Evolutionary conservation across 1,284 basidiomycete species (phyloP), one percentile per base, ranked within the genome.

Genomic region (Trichosporon ovoides): DNA sequence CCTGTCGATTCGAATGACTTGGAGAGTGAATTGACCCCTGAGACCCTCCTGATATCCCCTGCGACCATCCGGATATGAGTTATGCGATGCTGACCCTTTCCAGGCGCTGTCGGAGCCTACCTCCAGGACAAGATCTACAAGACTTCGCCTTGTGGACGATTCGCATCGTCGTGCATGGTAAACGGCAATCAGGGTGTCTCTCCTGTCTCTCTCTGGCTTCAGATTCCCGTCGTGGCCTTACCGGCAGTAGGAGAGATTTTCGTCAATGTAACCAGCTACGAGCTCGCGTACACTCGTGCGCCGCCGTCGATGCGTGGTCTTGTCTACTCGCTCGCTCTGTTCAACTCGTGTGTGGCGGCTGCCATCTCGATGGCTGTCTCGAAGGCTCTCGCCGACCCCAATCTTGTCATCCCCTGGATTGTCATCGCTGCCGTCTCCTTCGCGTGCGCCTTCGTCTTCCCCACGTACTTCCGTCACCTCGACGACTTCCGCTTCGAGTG

Each of bases 201-300:
- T 6, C 56, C 56, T 31, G 57, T 61, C 40, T 73, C 69, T 35
- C 71, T 81, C 37, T 78, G 77, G 75, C 69, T 71, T 55, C 69
- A 71, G 55, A 67, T 78, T 16, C 79, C 79, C 7, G 68, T 79
- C 11, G 78, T 78, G 71, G 64, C 73, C 20, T 64, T 81, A n/a
- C 78, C 80, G 19, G 81, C 79, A 38, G 55, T 80, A 50, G 79
- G 77, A 18, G 81, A 81, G 67, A 68, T 81, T 36, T 79, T 82
- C 46, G 78, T 80, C 63, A 79, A 77, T 51, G 77, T 81, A 56
- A 80, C 79, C 20, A 74, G 74, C 40, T 78, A 81, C 69, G 81
- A 82, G 70, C 73, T 81, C 35, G 76, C 76, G 52, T 81, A 80
- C 69, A 79, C 80, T 38, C 68, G 74, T 24, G 70, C 78, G 13